Evolutionary conservation across 148 eudicot genomes (phyloP), one percentile per base, ranked within the genome.

Genomic region (Chenopodium quinoa): DNA sequence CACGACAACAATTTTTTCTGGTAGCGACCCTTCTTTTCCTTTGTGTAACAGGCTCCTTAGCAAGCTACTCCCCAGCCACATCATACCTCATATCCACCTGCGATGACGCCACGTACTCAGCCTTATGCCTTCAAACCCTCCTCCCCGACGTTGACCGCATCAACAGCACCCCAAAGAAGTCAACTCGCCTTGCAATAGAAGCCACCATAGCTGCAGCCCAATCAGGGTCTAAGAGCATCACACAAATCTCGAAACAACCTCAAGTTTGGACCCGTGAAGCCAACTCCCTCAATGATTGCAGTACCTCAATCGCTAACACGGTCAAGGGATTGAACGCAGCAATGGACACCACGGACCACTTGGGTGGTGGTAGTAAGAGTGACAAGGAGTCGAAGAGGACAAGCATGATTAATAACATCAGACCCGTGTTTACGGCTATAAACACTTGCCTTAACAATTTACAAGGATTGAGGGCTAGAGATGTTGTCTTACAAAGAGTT

Each of bases 111-210:
- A 34, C 47, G 6, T 16, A 70, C 73, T 12, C 46, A 12, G 17
- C 20, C 47, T 10, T 34, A 17, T 70, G 73, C 73, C 73, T 70
- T 47, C 48, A 70, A 70, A 70, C 73, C 73, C 73, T 70, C 40
- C 7, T 70, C 46, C 73, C 47, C 2, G 3, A 29, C 10, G 47
- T 31, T 0, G 22, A 34, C 48, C 46, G 46, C 22, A 19, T 70
- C 2, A 40, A 34, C 48, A 34, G 22, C 10, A 19, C 5, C 48
- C 44, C 40, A 0, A 70, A 70, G 17, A 70, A 32, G 46, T 31
- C 44, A 6, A 14, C 40, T 20, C 73, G 47, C 11, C 46, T 70
- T 0, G 73, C 73, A 20, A 40, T 70, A 20, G 4, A 0, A 9
- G 73, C 48, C 19, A 16, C 25, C 20, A 29, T 31, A 40, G 7